Evolutionary conservation across 345 rosid genomes (phyloP), one percentile per base, ranked within the genome.

Genomic region (Gossypium raimondii): DNA sequence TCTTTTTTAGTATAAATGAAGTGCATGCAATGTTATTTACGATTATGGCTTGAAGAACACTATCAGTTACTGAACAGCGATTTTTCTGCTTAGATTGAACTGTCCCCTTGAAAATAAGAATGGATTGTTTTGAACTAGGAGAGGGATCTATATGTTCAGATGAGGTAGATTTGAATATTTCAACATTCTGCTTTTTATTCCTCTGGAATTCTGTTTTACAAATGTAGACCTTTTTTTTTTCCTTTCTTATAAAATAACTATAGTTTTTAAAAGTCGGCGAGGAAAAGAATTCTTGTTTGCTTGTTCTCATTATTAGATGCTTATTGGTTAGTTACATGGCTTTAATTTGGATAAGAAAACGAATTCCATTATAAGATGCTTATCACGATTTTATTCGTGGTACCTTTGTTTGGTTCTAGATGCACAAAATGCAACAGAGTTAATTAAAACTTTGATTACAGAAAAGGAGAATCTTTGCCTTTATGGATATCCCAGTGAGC

Each of bases 381-480:
- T 53, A 38, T 70, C 7, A 14, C 0, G 18, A 20, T 7, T 48
- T 68, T 13, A 11, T 2, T 67, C 3, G 9, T 50, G 24, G 22
- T 13, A 27, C 44, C 44, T 70, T 22, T 34, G 51, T 34, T n/a
- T 27, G 25, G 16, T 20, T 48, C 60, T 16, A 52, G 7, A 63
- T 38, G 70, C 41, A 18, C 43, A 17, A 12, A 59, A 38, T 52
- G 29, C 3, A 17, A 18, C 38, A 13, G 12, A 18, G 12, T 63
- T 75, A 12, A 27, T 13, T 17, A 2, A 63, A 17, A 51, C 16
- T 75, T 75, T 16, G 20, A 38, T 59, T 77, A 47, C 86, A 94
- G 98, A 90, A 59, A 94, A 94, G 82, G 97, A 94, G 85, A 92
- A 90, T 74, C 87, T 92, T 17, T 88, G 98, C 81, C 87, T 94